phyloP scores from a whole-genome alignment of 371 early-diverging fungal genomes.

The Funneliformis caledonium region DNA sequence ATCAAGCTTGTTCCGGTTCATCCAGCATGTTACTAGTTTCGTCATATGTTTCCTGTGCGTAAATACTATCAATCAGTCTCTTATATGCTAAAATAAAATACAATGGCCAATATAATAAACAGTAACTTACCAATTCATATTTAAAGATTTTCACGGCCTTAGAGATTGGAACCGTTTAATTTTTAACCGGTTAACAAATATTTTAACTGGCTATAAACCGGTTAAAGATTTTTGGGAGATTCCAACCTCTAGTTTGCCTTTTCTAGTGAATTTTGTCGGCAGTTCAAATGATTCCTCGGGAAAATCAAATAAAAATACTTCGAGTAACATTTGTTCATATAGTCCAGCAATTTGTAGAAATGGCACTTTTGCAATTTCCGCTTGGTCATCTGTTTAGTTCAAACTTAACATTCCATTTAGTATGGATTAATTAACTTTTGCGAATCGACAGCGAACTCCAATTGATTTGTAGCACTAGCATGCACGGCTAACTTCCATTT shows the following conservation, averaged over 20 bases:
- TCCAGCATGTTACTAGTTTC: no score
- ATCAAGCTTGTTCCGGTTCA: no score
- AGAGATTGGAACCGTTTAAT: no score
- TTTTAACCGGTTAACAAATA: no score
- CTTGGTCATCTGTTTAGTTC: conserved; percentile 19
- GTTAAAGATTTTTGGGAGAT: no score
- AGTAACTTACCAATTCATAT: conserved; percentile 16
- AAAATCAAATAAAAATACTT: conserved; percentile 30
- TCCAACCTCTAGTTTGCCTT: no score
- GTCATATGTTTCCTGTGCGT: no score
- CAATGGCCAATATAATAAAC: no score
- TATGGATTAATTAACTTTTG: conserved; percentile 27
- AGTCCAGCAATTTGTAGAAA: conserved; percentile 33
- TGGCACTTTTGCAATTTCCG: not conserved
- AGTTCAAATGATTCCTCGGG: conserved; percentile 7
- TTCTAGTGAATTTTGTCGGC: conserved; percentile 21
- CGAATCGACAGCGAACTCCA: conserved; percentile 22
- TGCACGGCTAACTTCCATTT: conserved; percentile 36
- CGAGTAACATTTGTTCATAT: conserved; percentile 25
- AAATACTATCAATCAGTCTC: no score
- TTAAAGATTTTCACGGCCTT: conserved; percentile 26
- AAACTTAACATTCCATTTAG: conserved; percentile 27
- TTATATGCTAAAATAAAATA: no score
- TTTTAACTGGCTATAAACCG: no score
- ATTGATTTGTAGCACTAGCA: conserved; percentile 36